A percentile compares a stretch with the other conserved stretches of the same genome.
phyloP scores from a whole-genome alignment of 2,329 filamentous ascomycete genomes.

The Penicillium fuscoglaucum region DNA sequence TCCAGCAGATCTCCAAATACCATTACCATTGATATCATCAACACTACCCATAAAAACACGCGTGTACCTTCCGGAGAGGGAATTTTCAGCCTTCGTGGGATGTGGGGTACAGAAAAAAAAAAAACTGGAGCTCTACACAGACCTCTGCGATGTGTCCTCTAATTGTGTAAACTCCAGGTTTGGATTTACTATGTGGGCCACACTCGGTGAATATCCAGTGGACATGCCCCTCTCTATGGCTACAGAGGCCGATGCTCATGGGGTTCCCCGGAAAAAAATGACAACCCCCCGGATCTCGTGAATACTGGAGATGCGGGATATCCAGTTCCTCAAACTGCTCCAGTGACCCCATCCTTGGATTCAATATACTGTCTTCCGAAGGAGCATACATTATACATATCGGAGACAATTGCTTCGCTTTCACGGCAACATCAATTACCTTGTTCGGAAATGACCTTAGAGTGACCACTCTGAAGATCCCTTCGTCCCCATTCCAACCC shows the following conservation, averaged over 20 bases:
- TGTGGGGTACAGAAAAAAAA: slow-evolving; percentile 13
- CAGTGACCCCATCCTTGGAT: neutral
- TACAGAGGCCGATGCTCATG: slow-evolving; percentile 18
- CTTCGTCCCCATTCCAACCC: too few species aligned
- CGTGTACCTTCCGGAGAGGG: slow-evolving; percentile 23
- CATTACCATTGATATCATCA: slow-evolving; percentile 12
- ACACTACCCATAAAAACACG: slow-evolving; percentile 1
- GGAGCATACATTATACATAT: neutral
- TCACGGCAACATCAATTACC: neutral
- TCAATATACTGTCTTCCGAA: neutral
- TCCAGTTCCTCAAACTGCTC: neutral
- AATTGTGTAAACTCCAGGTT: slow-evolving; percentile 2
- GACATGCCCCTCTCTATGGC: slow-evolving; percentile 2
- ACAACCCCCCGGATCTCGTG: slow-evolving; percentile 12
- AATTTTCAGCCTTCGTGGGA: slow-evolving; percentile 9
- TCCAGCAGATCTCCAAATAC: too few species aligned
- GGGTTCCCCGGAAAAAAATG: slow-evolving; percentile 18
- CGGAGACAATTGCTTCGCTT: neutral
- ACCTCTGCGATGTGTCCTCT: neutral
- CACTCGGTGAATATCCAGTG: slow-evolving; percentile 12
- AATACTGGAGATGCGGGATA: slow-evolving; percentile 2
- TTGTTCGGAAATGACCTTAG: slow-evolving; percentile 15
- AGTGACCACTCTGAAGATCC: neutral
- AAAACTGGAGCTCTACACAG: slow-evolving; percentile 4
- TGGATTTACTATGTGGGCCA: slow-evolving; percentile 13